Base-by-base conservation (phyloP, 805 yeast genomes). In the Candida easanensis region DNA sequence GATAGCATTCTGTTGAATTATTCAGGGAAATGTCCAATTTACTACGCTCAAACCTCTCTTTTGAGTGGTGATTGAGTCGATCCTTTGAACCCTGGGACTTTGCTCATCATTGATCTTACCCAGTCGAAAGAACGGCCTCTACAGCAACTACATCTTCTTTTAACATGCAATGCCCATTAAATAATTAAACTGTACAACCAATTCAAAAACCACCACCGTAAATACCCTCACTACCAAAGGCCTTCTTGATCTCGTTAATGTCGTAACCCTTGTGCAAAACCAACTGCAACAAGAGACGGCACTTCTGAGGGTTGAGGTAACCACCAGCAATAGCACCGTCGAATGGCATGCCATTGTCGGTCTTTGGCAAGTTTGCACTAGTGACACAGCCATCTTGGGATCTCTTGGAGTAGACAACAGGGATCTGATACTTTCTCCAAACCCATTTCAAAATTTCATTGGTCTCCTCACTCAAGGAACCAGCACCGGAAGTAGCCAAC, bases 331-430 rank as follows among this genome's bases (percentile, higher is more conserved):
- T 68, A 14, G 75, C 70, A 50, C 71, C 74, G 16, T 59, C 56
- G 41, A 60, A 65, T 6, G 57, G 53, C 5, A 51, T 42, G 10
- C 60, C 61, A 7, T 74, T 69, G n/a, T 48, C 54, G 5, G 42
- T 37, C 27, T 39, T 45, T 44, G 59, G 57, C 26, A 53, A 33
- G 31, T 49, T 50, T 4, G 48, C 49, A 25, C 61, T 65, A 2
- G 88, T 84, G 17, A 82, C 82, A 78, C 79, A 77, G 11, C 88
- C 88, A 57, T 81, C 86, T 71, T 77, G 78, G 8, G 86, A 73
- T 56, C 88, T 70, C 55, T 81, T 80, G 26, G 86, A 79, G 56
- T 77, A 81, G 1, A 82, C 69, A 1, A 81, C 69, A 1, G 88
- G 88, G 22, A 79, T 65, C 16, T 62, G 54, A 38, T 66, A 57